Conservation (phyloP, 1,284 basidiomycete genomes). For the Cutaneotrichosporon arboriforme region DNA sequence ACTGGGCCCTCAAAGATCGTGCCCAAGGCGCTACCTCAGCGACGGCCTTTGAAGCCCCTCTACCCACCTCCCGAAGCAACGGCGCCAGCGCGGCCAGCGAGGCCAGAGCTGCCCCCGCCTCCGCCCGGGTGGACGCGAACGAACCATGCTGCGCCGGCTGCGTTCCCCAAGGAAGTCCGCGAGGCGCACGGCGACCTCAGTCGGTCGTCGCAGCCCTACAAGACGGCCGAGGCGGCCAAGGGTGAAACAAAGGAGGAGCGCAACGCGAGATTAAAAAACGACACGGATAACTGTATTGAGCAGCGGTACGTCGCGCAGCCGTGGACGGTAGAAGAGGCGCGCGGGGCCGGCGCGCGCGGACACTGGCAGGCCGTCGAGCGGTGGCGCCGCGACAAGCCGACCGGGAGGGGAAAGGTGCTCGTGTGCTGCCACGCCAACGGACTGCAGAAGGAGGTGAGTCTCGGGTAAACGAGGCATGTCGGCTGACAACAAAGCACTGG, state of each 20-base stretch:
- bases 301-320: conserved; percentile 7
- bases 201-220: conserved; percentile 19
- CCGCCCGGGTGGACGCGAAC: conserved; percentile 50
- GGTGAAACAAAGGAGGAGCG: conserved; percentile 30
- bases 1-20: not conserved
- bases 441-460: conserved; percentile 54
- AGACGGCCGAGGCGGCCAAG: conserved; percentile 1
- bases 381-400: conserved; percentile 7
- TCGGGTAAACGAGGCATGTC: too few relatives aligned
- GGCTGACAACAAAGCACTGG: conserved; percentile 53
- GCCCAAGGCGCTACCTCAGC: not conserved
- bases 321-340: conserved; percentile 5
- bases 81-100: conserved; percentile 7
- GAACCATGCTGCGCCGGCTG: conserved; percentile 67
- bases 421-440: conserved; percentile 18
- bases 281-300: not conserved
- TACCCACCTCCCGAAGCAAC: conserved; percentile 10
- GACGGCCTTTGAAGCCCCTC: conserved; percentile 6
- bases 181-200: conserved; percentile 33
- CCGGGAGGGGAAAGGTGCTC: conserved; percentile 9
- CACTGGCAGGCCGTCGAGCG: conserved; percentile 11
- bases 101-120: conserved; percentile 27
- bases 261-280: conserved; percentile 11
- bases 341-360: conserved; percentile 33
- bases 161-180: conserved; percentile 53